A percentile compares a stretch with the other conserved stretches of the same genome.
Conservation (phyloP, 257 asterid species). For the Paraleonurus japonicus region DNA sequence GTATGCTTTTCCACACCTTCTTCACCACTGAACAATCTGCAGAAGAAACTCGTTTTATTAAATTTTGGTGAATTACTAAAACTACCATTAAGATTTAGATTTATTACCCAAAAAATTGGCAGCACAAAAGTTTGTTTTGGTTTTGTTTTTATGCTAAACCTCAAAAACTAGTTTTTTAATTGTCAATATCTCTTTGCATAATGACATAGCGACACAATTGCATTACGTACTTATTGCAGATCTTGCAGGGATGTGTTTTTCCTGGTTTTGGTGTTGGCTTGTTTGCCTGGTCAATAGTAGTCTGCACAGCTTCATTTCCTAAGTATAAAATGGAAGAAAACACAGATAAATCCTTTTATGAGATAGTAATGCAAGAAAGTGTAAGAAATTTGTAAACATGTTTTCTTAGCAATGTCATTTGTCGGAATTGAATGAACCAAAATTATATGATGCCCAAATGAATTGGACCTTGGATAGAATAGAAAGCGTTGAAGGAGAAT, state of each 20-base stretch:
- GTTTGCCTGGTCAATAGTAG: conserved; percentile 50
- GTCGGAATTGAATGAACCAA: background rate
- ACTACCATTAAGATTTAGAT: background rate
- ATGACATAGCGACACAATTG: background rate
- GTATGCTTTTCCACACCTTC: conserved; percentile 57
- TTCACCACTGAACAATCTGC: conserved; percentile 59
- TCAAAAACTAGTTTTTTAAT: background rate
- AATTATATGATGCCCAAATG: background rate
- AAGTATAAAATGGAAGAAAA: background rate
- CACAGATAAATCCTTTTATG: background rate
- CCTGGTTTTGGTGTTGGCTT: conserved; percentile 58
- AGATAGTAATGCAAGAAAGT: background rate
- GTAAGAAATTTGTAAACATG: background rate
- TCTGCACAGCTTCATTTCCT: conserved; percentile 59
- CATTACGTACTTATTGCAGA: conserved; percentile 47
- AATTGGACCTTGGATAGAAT: background rate
- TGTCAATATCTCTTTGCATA: background rate
- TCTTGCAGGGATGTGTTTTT: conserved; percentile 52
- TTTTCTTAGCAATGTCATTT: background rate
- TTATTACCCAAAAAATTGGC: background rate
- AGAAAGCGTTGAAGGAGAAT: background rate
- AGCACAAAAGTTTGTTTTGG: background rate
- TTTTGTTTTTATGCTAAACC: background rate
- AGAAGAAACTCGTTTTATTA: background rate
- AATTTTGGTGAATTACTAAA: background rate